A percentile compares a stretch with the other conserved stretches of the same genome.
Evolutionary conservation across 1,139 yeast genomes (phyloP).

Genomic region (Hyphopichia khmerensis): DNA sequence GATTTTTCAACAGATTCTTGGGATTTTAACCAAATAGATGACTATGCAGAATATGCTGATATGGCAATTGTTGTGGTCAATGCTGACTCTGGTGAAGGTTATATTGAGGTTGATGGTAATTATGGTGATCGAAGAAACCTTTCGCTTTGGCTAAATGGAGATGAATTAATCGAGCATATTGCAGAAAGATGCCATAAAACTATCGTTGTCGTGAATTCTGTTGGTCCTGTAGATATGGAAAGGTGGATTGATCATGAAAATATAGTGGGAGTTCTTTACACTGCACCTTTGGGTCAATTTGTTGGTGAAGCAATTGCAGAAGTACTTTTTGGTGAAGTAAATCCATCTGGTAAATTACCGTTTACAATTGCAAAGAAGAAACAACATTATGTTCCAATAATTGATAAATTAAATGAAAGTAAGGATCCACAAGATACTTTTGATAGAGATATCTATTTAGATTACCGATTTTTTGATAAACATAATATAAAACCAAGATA

Average conservation of each 20-base stretch:
- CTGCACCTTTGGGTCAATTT: slow-evolving; percentile 61
- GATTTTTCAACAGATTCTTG: slow-evolving; percentile 44
- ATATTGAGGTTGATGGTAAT: slow-evolving; percentile 55
- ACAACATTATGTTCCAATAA: slow-evolving; percentile 52
- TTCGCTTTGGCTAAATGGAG: slow-evolving; percentile 63
- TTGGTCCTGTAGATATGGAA: slow-evolving; percentile 62
- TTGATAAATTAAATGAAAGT: slow-evolving; percentile 38
- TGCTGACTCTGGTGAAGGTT: slow-evolving; percentile 61
- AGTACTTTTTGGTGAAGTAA: slow-evolving; percentile 53
- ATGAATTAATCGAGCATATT: slow-evolving; percentile 48
- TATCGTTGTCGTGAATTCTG: slow-evolving; percentile 55
- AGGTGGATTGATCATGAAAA: slow-evolving; percentile 58
- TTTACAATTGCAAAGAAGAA: slow-evolving; percentile 59
- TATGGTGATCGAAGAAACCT: slow-evolving; percentile 60
- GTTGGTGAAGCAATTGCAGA: slow-evolving; percentile 43
- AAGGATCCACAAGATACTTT: slow-evolving; percentile 49
- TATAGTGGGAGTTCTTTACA: slow-evolving; percentile 54
- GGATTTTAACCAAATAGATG: slow-evolving; percentile 43
- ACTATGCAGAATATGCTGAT: slow-evolving; percentile 50
- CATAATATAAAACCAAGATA: slow-evolving; percentile 55
- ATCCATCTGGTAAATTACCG: slow-evolving; percentile 64
- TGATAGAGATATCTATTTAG: slow-evolving; percentile 51
- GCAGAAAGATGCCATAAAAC: slow-evolving; percentile 53
- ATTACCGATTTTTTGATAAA: slow-evolving; percentile 57
- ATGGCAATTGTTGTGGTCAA: slow-evolving; percentile 52